phyloP scores from a whole-genome alignment of 2,329 filamentous ascomycete species.

The Arthrobotrys pseudoclavata region DNA sequence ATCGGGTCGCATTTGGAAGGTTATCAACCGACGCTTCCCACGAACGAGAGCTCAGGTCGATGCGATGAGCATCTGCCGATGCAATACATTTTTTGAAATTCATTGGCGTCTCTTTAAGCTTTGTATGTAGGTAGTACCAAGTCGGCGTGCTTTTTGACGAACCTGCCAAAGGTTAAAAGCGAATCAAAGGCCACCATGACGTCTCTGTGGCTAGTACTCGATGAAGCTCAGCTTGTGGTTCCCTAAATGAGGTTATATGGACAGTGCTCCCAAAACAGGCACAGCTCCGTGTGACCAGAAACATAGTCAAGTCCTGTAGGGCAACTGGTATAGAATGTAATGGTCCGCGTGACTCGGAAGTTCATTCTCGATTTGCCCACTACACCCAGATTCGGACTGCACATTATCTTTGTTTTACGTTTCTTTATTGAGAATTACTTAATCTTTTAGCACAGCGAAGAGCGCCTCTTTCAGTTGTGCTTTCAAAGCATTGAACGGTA shows the following conservation, averaged over 20 bases:
- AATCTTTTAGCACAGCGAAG: conserved; percentile 25
- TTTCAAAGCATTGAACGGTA: conserved; percentile 8
- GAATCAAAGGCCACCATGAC: conserved; percentile 5
- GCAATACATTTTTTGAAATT: not conserved
- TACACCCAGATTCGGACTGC: conserved; percentile 29
- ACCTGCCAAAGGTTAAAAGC: conserved; percentile 17
- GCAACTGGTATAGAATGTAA: conserved; percentile 23
- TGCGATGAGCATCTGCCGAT: conserved; percentile 47
- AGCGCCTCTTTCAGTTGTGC: conserved; percentile 6
- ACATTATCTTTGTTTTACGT: conserved; percentile 44
- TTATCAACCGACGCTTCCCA: conserved; percentile 59
- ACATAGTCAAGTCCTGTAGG: conserved; percentile 25
- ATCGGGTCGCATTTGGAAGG: conserved; percentile 44
- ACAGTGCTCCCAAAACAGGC: conserved; percentile 34
- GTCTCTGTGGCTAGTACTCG: conserved; percentile 19
- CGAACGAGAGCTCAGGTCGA: conserved; percentile 40
- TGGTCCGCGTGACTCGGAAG: conserved; percentile 51
- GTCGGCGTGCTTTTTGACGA: conserved; percentile 18
- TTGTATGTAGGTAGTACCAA: not conserved
- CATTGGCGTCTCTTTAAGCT: conserved; percentile 16
- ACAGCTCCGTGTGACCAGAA: conserved; percentile 44
- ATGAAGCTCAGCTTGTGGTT: conserved; percentile 10
- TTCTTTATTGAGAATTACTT: conserved; percentile 44
- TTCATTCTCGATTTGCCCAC: conserved; percentile 48
- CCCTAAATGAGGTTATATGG: conserved; percentile 17